Evolutionary conservation across 2,329 filamentous ascomycete genomes (phyloP), one percentile per base, ranked within the genome.

Genomic region (Neonectria neomacrospora): DNA sequence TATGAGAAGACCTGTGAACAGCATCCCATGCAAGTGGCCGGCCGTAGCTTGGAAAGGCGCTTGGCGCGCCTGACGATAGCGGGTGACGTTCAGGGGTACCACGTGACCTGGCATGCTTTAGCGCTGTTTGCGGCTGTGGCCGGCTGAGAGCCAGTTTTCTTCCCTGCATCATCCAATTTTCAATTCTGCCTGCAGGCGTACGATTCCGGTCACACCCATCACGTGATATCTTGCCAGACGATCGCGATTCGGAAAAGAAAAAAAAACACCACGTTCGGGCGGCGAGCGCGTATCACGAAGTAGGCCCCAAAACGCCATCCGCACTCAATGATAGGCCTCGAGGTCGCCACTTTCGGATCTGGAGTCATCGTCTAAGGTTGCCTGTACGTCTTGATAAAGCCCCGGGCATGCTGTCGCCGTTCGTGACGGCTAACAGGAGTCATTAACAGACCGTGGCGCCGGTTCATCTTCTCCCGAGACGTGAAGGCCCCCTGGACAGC

Each of bases 401-500:
- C 57, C 65, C 61, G 57, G 58, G 50, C 70, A 74, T 77, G 74
- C 74, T 73, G 71, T 74, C 74, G 72, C 61, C 54, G 39, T 63
- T 58, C 58, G 61, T 61, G 69, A 69, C 54, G 53, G 63, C 71
- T 74, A 70, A 73, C 70, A 60, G 16, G 47, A 66, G 39, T 48
- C 55, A 58, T 58, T 58, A 48, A 79, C 75, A 77, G 75, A 84
- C 75, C 80, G 79, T 86, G 85, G 85, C 85, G 83, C 84, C 84
- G 70, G 80, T 86, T 77, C 82, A 85, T 74, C 80, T 82, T 74
- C 76, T 82, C 73, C 79, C 83, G 78, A 81, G 79, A 81, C 82
- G 81, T 77, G 79, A 83, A 80, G 80, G 78, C 80, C 80, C 81
- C 83, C 82, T 85, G 83, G 83, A 84, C 80, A 78, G 79, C 79